These are phyloP conservation scores for Phytophthora citrophthora DNA, from an alignment of 352 stramenopile genomes.

Conservation along the genomic window DNA sequence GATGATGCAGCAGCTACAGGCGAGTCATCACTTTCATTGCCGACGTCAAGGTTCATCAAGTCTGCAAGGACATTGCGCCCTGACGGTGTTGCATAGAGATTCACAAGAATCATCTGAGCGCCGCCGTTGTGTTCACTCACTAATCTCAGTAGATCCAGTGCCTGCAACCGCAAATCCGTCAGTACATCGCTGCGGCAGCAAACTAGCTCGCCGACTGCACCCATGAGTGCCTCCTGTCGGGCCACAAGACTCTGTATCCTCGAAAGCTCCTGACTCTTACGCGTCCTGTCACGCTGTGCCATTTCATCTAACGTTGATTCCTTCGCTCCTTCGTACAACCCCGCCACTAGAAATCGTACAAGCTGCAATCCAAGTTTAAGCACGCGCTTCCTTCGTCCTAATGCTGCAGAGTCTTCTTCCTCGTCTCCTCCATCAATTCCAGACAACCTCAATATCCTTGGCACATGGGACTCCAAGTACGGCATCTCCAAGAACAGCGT, in stretches of 20 bases:
- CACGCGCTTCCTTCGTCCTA: constrained; percentile 55
- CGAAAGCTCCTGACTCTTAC: constrained; percentile 52
- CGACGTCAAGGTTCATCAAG: constrained; percentile 63
- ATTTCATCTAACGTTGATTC: constrained; percentile 62
- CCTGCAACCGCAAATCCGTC: constrained; percentile 66
- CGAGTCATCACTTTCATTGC: constrained; percentile 58
- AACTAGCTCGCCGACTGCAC: constrained; percentile 68
- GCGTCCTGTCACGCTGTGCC: constrained; percentile 47
- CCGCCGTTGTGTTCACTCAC: constrained; percentile 61
- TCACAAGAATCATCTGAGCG: constrained; percentile 78
- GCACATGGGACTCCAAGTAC: constrained; percentile 60
- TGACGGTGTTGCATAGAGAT: constrained; percentile 53
- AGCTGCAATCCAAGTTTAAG: constrained; percentile 71
- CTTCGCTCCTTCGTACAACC: constrained; percentile 59
- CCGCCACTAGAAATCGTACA: constrained; percentile 65
- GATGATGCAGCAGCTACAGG: constrained; percentile 64
- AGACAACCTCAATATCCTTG: constrained; percentile 50
- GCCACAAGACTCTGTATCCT: constrained; percentile 72
- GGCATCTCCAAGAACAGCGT: constrained; percentile 71
- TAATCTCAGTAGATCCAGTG: constrained; percentile 65
- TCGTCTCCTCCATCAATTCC: constrained; percentile 24
- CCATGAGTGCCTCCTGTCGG: constrained; percentile 64
- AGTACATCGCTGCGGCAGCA: constrained; percentile 51
- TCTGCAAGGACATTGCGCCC: constrained; percentile 59
- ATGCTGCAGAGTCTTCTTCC: constrained; percentile 19